Conservation (phyloP, 495 filamentous ascomycete species). For the Aspergillus steynii region DNA sequence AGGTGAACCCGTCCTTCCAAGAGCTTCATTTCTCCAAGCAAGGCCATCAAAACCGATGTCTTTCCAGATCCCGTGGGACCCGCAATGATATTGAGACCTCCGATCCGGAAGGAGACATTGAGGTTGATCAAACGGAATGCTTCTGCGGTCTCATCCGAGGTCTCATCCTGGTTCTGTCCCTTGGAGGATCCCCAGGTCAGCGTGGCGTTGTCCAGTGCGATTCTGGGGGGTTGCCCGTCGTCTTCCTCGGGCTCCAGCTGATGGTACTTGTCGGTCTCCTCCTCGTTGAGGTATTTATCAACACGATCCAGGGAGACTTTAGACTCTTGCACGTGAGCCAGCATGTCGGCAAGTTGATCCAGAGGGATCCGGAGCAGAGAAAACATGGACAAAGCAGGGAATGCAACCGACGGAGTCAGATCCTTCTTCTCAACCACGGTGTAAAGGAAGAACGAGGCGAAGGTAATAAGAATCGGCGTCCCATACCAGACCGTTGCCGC, state of each 20-base stretch:
- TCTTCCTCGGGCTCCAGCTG: slow-evolving; percentile 71
- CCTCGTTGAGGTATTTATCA: slow-evolving; percentile 90
- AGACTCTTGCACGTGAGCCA: slow-evolving; percentile 96
- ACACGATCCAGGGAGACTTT: slow-evolving; percentile 97
- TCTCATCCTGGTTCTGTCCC: slow-evolving; percentile 22
- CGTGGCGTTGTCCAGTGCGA: slow-evolving; percentile 82
- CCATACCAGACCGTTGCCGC: slow-evolving; percentile 96
- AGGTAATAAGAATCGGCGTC: slow-evolving; percentile 93
- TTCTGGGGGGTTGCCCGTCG: slow-evolving; percentile 58
- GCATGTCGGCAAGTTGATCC: slow-evolving; percentile 97
- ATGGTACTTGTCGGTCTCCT: slow-evolving; percentile 95
- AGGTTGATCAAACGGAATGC: slow-evolving; percentile 84
- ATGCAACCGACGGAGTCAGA: slow-evolving; percentile 89
- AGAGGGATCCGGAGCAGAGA: slow-evolving; percentile 90
- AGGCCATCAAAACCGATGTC: slow-evolving; percentile 91
- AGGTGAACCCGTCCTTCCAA: slow-evolving; percentile 79
- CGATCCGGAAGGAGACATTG: slow-evolving; percentile 72
- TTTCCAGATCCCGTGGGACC: slow-evolving; percentile 95
- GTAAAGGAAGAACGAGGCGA: slow-evolving; percentile 92
- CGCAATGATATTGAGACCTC: slow-evolving; percentile 84
- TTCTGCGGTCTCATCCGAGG: slow-evolving; percentile 28
- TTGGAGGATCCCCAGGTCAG: slow-evolving; percentile 81
- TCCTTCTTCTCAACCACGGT: slow-evolving; percentile 88
- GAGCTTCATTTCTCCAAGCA: slow-evolving; percentile 95
- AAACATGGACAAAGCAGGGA: slow-evolving; percentile 95